Conservation (phyloP, 352 stramenopile species). For the Ophiocytium majus region DNA sequence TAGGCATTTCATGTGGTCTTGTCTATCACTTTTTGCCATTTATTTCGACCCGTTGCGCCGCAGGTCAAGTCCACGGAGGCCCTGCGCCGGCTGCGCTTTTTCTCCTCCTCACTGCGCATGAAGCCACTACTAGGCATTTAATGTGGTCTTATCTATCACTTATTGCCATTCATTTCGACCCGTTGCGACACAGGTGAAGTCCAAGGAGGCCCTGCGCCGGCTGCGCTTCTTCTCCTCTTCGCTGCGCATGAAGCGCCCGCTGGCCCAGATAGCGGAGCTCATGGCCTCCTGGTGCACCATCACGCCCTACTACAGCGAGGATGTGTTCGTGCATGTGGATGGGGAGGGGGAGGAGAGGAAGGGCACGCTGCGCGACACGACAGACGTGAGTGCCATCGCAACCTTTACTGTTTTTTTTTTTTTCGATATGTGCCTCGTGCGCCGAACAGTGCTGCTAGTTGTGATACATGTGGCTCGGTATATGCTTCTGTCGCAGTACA, state of each 20-base stretch:
- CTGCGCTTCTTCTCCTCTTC: background rate
- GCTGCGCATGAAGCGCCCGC: background rate
- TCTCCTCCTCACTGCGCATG: background rate
- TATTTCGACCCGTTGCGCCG: background rate
- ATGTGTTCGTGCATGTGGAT: constrained; percentile 64
- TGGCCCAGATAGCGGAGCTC: constrained; percentile 29
- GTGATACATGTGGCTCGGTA: background rate
- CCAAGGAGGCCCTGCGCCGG: background rate
- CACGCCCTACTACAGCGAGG: constrained; percentile 96
- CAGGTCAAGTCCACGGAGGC: background rate
- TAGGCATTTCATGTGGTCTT: constrained; percentile 66
- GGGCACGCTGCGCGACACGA: background rate
- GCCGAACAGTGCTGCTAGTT: background rate
- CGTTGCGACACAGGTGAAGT: background rate
- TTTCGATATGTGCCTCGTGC: background rate
- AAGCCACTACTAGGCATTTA: background rate
- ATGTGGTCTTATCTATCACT: too few species aligned
- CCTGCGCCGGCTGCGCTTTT: background rate
- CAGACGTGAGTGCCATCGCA: background rate
- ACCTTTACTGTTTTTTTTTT: background rate
- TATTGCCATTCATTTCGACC: too few species aligned
- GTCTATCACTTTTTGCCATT: too few species aligned
- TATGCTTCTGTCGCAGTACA: background rate
- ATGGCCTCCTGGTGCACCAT: constrained; percentile 89
- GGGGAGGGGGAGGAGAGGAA: too few species aligned